phyloP scores from a whole-genome alignment of 2,329 filamentous ascomycete species.

The Ophiostoma triangulosporum region DNA sequence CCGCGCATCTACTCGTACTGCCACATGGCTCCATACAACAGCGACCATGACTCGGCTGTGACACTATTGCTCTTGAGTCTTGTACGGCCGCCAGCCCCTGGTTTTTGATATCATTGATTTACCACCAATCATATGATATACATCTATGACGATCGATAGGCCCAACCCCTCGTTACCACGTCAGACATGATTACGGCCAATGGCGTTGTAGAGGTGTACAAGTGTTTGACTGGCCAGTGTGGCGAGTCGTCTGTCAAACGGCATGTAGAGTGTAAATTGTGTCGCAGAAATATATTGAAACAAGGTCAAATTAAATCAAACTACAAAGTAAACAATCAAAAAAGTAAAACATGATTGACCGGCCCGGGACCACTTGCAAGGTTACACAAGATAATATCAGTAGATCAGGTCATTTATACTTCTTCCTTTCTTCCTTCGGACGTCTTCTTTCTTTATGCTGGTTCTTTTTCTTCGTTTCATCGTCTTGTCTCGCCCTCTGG shows the following conservation, averaged over 20 bases:
- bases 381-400: too few relatives aligned
- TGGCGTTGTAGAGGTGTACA: background rate
- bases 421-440: too few relatives aligned
- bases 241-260: background rate
- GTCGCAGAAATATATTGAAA: background rate
- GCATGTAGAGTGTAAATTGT: background rate
- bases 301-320: too few relatives aligned
- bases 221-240: too few relatives aligned
- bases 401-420: too few relatives aligned
- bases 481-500: background rate
- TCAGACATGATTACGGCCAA: background rate
- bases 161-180: background rate
- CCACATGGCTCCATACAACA: slow-evolving; percentile 10
- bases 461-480: background rate
- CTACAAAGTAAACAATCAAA: too few relatives aligned
- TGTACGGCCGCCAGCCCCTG: background rate
- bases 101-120: background rate
- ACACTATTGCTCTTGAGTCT: slow-evolving; percentile 7
- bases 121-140: background rate
- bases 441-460: too few relatives aligned
- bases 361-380: too few relatives aligned
- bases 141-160: background rate
- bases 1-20: background rate
- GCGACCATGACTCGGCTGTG: slow-evolving; percentile 1
- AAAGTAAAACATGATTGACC: too few relatives aligned